A percentile compares a stretch with the other conserved stretches of the same genome.
Conservation (phyloP, 306 rosid genomes). For the Inga laurina region DNA sequence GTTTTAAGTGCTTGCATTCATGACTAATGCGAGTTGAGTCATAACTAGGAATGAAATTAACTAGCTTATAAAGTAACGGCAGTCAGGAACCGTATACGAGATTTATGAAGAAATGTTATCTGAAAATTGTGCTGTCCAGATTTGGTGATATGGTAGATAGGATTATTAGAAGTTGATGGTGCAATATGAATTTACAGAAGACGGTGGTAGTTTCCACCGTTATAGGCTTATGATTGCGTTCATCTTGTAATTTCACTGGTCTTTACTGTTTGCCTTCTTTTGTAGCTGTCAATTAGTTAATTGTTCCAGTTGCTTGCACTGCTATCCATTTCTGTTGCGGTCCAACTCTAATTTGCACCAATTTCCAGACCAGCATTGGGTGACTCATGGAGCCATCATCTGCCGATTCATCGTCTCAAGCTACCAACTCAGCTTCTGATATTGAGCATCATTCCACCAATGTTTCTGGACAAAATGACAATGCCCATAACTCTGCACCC, state of each 20-base stretch:
- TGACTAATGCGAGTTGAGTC: conserved; percentile 8
- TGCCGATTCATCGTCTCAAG: conserved; percentile 30
- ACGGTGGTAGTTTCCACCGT: background rate
- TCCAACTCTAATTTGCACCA: background rate
- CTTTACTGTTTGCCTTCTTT: background rate
- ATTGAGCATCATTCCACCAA: conserved; percentile 38
- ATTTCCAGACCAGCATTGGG: conserved; percentile 30
- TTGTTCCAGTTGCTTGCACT: conserved; percentile 10
- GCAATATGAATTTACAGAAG: conserved; percentile 1
- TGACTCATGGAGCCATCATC: conserved; percentile 46
- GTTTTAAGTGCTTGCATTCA: conserved; percentile 13
- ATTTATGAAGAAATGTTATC: background rate
- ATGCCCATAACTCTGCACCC: conserved; percentile 33
- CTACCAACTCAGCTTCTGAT: conserved; percentile 34
- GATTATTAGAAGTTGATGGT: background rate
- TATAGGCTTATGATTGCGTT: background rate
- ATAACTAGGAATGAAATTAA: background rate
- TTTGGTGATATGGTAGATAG: background rate
- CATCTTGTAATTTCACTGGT: background rate
- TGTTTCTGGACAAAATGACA: conserved; percentile 39
- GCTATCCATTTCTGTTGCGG: background rate
- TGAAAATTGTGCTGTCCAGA: background rate
- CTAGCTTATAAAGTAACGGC: background rate
- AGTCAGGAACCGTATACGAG: background rate
- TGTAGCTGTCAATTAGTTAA: background rate